Base-by-base conservation (phyloP, 1,284 basidiomycete species). In the Agaricales sp. region DNA sequence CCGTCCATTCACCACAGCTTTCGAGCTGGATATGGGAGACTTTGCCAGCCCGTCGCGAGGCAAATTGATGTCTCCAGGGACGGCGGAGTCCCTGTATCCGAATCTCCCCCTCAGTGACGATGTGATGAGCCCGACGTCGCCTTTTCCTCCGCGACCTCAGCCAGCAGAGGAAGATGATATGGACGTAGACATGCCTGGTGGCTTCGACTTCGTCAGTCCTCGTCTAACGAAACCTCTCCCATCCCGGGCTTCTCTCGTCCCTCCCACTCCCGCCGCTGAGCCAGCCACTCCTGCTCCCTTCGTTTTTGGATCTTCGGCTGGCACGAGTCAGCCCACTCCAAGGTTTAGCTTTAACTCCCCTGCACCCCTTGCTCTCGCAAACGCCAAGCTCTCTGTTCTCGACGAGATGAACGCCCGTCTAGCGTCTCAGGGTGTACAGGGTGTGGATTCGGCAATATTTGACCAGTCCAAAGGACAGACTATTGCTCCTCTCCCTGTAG, bases 371-470 rank as follows among this genome's bases (percentile, higher is more conserved):
- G n/a, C n/a, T n/a, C n/a, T n/a, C n/a, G 70, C 71, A 47, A 63
- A 67, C 3, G 77, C 80, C 1, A 80, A 83, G 1, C 70, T 75
- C 18, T 73, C 73, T 13, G 77, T 90, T 16, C 66, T 89, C 21
- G 80, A 80, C 43, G 87, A 89, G 63, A 87, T 90, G 82, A 88
- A 88, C 60, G 67, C 71, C 45, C 76, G 83, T 1, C 71, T 89
- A 4, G 71, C 68, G 53, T 59, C 65, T 50, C 63, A 77, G 50
- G 69, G 78, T 16, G 63, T 73, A 21, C 61, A 71, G 43, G 60
- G 61, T 13, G 60, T 79, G 12, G 63, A 64, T 16, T 53, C 68
- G n/a, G 64, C 69, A 20, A 63, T 76, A 24, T 64, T 22, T 63
- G 59, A 37, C 56, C 63, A 14, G 58, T 58, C 1, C 58, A 53